Percentiles rank a stretch among this genome's conserved stretches.
Evolutionary conservation across 192 early-diverging fungal species (phyloP).

Genomic region (Umbelopsis sp.): DNA sequence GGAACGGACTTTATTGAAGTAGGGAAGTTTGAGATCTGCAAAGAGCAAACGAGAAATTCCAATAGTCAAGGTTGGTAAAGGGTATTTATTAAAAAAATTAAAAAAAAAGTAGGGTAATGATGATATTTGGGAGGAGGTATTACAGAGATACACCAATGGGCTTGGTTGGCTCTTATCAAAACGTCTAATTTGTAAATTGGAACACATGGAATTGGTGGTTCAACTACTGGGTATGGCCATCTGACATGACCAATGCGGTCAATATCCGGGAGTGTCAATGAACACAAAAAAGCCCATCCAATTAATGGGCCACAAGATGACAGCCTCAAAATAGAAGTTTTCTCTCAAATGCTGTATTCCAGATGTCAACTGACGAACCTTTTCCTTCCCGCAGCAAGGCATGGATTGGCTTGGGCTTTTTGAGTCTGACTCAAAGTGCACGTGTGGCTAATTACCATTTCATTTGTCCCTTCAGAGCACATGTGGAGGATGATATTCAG

Average conservation of each 20-base stretch:
- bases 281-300: not conserved
- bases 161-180: slow-evolving; percentile 6
- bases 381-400: not conserved
- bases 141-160: slow-evolving; percentile 7
- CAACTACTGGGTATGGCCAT: not conserved
- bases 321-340: slow-evolving; percentile 12
- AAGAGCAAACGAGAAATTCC: not conserved
- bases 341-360: not conserved
- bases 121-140: not conserved
- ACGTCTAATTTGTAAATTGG: not conserved
- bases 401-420: not conserved
- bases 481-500: too few species aligned
- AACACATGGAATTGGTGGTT: not conserved
- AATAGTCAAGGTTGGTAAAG: not conserved
- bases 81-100: too few species aligned
- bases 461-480: not conserved
- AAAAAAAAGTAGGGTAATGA: not conserved
- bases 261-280: not conserved
- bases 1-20: not conserved
- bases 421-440: not conserved
- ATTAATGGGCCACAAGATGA: not conserved
- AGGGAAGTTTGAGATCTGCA: not conserved
- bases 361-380: not conserved
- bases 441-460: not conserved
- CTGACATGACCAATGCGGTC: slow-evolving; percentile 12